Percentiles rank a stretch among this genome's conserved stretches.
Evolutionary conservation across 2,329 filamentous ascomycete genomes (phyloP).

Genomic region (Xenosphaeropsis pyriputrescens): DNA sequence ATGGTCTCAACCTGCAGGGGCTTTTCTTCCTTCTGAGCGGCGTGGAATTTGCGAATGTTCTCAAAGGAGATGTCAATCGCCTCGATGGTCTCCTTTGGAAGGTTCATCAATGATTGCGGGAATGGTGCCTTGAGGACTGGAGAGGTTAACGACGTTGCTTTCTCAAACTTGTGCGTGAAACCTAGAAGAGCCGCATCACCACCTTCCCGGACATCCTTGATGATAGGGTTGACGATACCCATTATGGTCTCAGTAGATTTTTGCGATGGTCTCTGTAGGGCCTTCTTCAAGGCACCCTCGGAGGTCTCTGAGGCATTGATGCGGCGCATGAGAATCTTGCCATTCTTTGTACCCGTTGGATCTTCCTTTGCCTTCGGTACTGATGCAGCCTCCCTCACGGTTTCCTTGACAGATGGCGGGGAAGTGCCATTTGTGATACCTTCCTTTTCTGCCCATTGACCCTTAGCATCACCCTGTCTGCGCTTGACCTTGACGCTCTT

Average conservation of each 20-base stretch:
- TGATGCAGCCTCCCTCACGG: slow-evolving; percentile 28
- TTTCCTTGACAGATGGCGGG: slow-evolving; percentile 20
- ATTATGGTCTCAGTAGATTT: slow-evolving; percentile 91
- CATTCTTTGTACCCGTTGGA: slow-evolving; percentile 28
- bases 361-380: slow-evolving; percentile 36
- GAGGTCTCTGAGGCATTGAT: slow-evolving; percentile 54
- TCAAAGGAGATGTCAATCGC: slow-evolving; percentile 92
- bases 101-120: slow-evolving; percentile 69
- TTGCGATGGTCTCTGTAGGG: slow-evolving; percentile 79
- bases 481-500: slow-evolving; percentile 95
- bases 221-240: slow-evolving; percentile 80
- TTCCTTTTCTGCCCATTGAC: slow-evolving; percentile 76
- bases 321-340: slow-evolving; percentile 70
- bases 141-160: slow-evolving; percentile 78
- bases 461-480: slow-evolving; percentile 86
- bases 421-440: slow-evolving; percentile 34
- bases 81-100: slow-evolving; percentile 68
- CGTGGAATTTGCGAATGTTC: slow-evolving; percentile 90
- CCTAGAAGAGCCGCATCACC: slow-evolving; percentile 81
- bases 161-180: slow-evolving; percentile 97
- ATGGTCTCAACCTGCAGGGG: slow-evolving; percentile 85
- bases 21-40: slow-evolving; percentile 75
- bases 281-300: slow-evolving; percentile 51
- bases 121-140: slow-evolving; percentile 87
- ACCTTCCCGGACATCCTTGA: slow-evolving; percentile 68